Evolutionary conservation across 352 stramenopile species (phyloP).

Genomic region (Globisporangium spinosum): DNA sequence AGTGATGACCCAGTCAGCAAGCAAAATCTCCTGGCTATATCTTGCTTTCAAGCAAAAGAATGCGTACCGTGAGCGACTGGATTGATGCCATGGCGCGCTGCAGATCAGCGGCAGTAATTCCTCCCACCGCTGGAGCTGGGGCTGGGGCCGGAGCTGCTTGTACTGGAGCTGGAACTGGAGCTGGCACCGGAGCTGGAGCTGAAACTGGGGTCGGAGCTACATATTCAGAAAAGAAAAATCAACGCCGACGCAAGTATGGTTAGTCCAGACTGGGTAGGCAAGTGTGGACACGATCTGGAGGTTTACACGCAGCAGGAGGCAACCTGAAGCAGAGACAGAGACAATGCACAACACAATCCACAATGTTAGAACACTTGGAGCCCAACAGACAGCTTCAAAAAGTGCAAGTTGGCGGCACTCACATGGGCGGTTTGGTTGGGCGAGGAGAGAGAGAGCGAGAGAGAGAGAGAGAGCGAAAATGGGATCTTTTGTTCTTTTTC

Average conservation of each 20-base stretch:
- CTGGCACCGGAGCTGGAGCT: conserved; percentile 11
- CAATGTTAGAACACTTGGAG: not conserved
- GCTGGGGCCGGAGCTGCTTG: conserved; percentile 6
- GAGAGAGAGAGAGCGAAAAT: conserved; percentile 8
- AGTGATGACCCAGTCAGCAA: no score
- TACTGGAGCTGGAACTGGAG: conserved; percentile 13
- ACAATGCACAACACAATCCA: not conserved
- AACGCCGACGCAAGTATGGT: not conserved
- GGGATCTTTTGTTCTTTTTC: conserved; percentile 10
- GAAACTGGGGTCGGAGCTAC: conserved; percentile 1
- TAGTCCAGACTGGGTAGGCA: not conserved
- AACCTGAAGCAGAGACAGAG: not conserved
- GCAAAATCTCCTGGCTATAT: no score
- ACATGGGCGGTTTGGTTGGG: conserved; percentile 5
- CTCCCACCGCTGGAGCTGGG: conserved; percentile 8
- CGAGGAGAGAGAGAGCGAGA: not conserved
- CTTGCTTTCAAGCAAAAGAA: not conserved
- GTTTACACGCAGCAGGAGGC: not conserved
- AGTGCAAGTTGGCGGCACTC: conserved; percentile 3
- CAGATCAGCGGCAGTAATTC: conserved; percentile 77
- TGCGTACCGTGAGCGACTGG: conserved; percentile 49
- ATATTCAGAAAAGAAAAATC: not conserved
- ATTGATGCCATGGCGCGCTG: conserved; percentile 85
- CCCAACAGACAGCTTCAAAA: not conserved
- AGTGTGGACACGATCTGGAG: no score